A percentile compares a stretch with the other conserved stretches of the same genome.
phyloP scores from a whole-genome alignment of 768 basidiomycete genomes.

The Mycena kentingensis region DNA sequence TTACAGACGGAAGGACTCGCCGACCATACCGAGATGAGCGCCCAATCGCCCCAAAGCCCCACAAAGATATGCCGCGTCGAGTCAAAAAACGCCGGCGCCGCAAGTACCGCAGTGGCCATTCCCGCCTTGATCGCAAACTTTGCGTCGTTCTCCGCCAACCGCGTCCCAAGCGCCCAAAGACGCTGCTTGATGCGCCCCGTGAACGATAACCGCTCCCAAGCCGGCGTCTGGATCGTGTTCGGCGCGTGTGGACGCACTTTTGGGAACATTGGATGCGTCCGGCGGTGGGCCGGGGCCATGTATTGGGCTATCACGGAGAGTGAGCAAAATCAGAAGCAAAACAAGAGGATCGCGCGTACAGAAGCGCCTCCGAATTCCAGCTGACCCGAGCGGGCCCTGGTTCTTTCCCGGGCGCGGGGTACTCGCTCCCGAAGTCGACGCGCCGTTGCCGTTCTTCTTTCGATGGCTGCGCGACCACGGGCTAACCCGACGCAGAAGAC shows the following conservation, averaged over 20 bases:
- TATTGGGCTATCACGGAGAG: slow-evolving; percentile 44
- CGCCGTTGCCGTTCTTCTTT: slow-evolving; percentile 11
- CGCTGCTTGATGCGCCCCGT: slow-evolving; percentile 65
- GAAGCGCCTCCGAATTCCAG: slow-evolving; percentile 9
- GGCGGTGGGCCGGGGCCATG: slow-evolving; percentile 51
- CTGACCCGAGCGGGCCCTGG: slow-evolving; percentile 4
- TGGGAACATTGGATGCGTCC: slow-evolving; percentile 69
- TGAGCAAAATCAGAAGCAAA: not conserved
- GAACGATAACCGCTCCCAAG: slow-evolving; percentile 56
- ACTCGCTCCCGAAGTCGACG: not conserved
- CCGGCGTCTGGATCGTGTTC: slow-evolving; percentile 82
- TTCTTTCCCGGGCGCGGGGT: slow-evolving; percentile 2
- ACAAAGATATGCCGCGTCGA: slow-evolving; percentile 75
- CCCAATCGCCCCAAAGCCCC: slow-evolving; percentile 92
- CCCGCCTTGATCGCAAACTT: slow-evolving; percentile 90
- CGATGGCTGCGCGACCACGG: slow-evolving; percentile 5
- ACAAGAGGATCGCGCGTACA: slow-evolving; percentile 4
- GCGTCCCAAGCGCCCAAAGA: slow-evolving; percentile 70
- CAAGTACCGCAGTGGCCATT: slow-evolving; percentile 78
- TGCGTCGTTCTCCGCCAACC: slow-evolving; percentile 70
- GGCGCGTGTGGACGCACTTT: slow-evolving; percentile 82
- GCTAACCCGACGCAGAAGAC: slow-evolving; percentile 31
- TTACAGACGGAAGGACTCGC: slow-evolving; percentile 1
- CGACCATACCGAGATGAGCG: slow-evolving; percentile 80
- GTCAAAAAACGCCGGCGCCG: slow-evolving; percentile 87